Conservation (phyloP, 2,329 filamentous ascomycete genomes). For the Botrytis galanthina region DNA sequence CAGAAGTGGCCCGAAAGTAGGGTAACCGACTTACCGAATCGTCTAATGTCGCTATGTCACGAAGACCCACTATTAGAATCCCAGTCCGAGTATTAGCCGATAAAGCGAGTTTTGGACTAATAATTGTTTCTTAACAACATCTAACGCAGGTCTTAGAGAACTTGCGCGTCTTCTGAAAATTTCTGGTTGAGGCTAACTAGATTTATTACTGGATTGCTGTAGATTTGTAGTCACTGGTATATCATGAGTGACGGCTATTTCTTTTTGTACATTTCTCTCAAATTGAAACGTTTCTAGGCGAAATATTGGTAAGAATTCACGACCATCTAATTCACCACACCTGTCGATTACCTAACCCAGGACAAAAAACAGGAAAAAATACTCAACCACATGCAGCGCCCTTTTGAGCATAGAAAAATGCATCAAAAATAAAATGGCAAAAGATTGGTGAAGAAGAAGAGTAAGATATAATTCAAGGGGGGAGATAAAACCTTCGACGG, state of each 20-base stretch:
- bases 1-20: too few relatives aligned
- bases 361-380: rapidly evolving
- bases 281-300: neutral
- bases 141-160: neutral
- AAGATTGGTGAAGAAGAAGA: neutral
- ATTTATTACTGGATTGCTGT: neutral
- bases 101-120: neutral
- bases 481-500: neutral
- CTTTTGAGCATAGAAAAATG: neutral
- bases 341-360: too few relatives aligned
- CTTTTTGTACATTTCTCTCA: neutral
- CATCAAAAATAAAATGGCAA: neutral
- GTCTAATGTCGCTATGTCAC: neutral
- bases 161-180: neutral
- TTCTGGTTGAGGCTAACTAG: neutral
- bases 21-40: neutral
- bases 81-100: neutral
- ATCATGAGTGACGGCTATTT: too few relatives aligned
- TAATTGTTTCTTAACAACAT: neutral
- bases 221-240: rapidly evolving
- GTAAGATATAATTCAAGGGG: neutral
- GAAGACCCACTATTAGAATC: neutral
- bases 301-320: neutral
- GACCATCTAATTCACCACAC: neutral
- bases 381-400: neutral